Percentiles rank a stretch among this genome's conserved stretches.
Conservation (phyloP, 768 basidiomycete genomes). For the Pholiota conissans region DNA sequence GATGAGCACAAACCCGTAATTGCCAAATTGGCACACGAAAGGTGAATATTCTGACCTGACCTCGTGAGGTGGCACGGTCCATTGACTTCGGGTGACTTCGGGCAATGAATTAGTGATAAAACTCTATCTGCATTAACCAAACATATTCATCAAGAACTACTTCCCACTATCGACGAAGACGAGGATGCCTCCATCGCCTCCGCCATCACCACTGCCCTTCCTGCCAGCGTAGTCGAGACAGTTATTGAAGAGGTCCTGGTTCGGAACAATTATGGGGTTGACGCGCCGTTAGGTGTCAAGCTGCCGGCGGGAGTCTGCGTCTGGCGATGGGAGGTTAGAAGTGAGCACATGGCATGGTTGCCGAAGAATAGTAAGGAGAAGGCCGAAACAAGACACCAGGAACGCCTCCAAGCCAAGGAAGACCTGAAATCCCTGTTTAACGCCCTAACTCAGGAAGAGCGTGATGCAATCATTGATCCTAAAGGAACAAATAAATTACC, state of each 20-base stretch:
- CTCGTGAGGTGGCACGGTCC: constrained; percentile 7
- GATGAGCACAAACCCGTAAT: constrained; percentile 72
- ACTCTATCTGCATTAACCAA: constrained; percentile 60
- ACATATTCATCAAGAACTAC: constrained; percentile 65
- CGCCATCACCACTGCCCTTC: constrained; percentile 38
- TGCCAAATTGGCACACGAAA: constrained; percentile 84
- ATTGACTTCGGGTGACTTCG: neutral
- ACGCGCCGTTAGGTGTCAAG: constrained; percentile 49
- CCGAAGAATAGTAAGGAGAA: constrained; percentile 67
- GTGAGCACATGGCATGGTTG: constrained; percentile 57
- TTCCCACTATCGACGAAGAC: constrained; percentile 64
- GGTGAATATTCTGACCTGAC: constrained; percentile 42
- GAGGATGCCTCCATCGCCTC: constrained; percentile 39
- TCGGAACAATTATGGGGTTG: constrained; percentile 83
- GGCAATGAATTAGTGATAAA: constrained; percentile 66
- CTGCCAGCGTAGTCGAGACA: constrained; percentile 58
- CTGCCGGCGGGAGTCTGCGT: constrained; percentile 63
- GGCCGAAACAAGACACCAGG: constrained; percentile 57
- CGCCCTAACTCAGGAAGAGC: constrained; percentile 57
- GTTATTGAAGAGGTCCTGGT: constrained; percentile 62
- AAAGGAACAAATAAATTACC: constrained; percentile 36
- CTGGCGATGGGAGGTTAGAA: constrained; percentile 88
- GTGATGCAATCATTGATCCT: constrained; percentile 54
- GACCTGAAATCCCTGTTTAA: constrained; percentile 56
- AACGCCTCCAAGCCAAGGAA: constrained; percentile 64